phyloP scores from a whole-genome alignment of 495 filamentous ascomycete species.

The Parathielavia hyrcaniae region DNA sequence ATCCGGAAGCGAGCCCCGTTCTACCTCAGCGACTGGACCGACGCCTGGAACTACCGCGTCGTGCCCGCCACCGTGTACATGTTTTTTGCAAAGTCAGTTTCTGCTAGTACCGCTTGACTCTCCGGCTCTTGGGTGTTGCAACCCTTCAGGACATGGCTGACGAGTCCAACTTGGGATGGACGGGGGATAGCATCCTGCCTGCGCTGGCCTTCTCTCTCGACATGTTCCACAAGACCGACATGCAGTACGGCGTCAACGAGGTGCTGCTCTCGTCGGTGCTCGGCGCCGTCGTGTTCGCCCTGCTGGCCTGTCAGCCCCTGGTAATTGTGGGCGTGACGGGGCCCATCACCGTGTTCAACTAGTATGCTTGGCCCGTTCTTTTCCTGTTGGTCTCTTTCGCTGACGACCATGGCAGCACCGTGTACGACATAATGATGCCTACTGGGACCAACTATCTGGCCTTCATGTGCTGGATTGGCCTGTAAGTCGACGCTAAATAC shows the following conservation, averaged over 20 bases:
- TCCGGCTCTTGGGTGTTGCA: neutral
- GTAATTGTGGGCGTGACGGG: slow-evolving; percentile 90
- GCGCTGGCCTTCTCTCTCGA: slow-evolving; percentile 79
- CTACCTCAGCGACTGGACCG: slow-evolving; percentile 72
- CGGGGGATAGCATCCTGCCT: slow-evolving; percentile 63
- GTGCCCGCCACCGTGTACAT: slow-evolving; percentile 79
- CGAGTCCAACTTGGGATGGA: neutral
- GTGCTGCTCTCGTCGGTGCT: slow-evolving; percentile 73
- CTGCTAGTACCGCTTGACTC: neutral
- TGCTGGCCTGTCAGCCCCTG: slow-evolving; percentile 71
- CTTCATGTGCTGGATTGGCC: slow-evolving; percentile 81
- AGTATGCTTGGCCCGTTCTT: slow-evolving; percentile 36
- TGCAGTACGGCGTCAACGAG: slow-evolving; percentile 80
- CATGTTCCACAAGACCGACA: slow-evolving; percentile 74
- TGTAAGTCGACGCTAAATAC: slow-evolving; percentile 42
- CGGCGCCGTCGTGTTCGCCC: slow-evolving; percentile 67
- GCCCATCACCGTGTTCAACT: slow-evolving; percentile 83
- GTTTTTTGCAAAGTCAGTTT: slow-evolving; percentile 78
- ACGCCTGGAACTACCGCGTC: slow-evolving; percentile 81
- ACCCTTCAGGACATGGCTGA: neutral
- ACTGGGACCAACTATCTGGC: slow-evolving; percentile 64
- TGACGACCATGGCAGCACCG: slow-evolving; percentile 48
- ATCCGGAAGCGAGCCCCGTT: slow-evolving; percentile 64
- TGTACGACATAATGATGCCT: slow-evolving; percentile 72
- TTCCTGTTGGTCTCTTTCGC: slow-evolving; percentile 3